Percentiles rank a stretch among this genome's conserved stretches.
These are phyloP conservation scores for Onygena corvina DNA, from an alignment of 2,329 filamentous ascomycete species.

Conservation along the genomic window DNA sequence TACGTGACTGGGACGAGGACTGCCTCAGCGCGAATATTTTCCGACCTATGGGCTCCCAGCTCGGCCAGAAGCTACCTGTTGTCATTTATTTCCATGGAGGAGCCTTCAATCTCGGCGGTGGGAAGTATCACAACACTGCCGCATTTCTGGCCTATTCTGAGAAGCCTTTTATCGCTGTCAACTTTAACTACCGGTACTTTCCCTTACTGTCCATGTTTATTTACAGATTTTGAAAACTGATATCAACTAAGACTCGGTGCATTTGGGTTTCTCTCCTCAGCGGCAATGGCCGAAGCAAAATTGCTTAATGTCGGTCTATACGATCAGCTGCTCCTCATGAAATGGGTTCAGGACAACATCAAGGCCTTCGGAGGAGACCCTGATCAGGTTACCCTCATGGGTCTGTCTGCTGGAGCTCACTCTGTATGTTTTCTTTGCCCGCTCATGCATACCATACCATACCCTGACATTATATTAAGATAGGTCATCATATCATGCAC, in stretches of 20 bases:
- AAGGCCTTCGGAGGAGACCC: constrained; percentile 22
- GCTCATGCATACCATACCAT: constrained; percentile 6
- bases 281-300: constrained; percentile 42
- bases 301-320: constrained; percentile 35
- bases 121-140: constrained; percentile 45
- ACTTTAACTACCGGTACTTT: constrained; percentile 33
- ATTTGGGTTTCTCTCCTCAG: constrained; percentile 56
- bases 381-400: constrained; percentile 29
- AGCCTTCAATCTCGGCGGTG: constrained; percentile 26
- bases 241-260: constrained; percentile 25
- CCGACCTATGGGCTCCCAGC: constrained; percentile 19
- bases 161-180: constrained; percentile 35
- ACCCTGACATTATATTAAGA: constrained; percentile 28
- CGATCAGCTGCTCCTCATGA: constrained; percentile 28
- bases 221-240: background rate
- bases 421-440: constrained; percentile 33
- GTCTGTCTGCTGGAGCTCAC: constrained; percentile 37
- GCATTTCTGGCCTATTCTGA: constrained; percentile 48
- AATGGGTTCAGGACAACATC: constrained; percentile 25
- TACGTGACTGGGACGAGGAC: constrained; percentile 34
- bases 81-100: constrained; percentile 35
- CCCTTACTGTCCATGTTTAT: no score
- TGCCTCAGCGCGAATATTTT: constrained; percentile 35
- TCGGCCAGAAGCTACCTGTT: constrained; percentile 25
- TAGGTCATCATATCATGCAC: constrained; percentile 56